Evolutionary conservation across 805 yeast genomes (phyloP).

Genomic region (Wickerhamomyces ciferrii): DNA sequence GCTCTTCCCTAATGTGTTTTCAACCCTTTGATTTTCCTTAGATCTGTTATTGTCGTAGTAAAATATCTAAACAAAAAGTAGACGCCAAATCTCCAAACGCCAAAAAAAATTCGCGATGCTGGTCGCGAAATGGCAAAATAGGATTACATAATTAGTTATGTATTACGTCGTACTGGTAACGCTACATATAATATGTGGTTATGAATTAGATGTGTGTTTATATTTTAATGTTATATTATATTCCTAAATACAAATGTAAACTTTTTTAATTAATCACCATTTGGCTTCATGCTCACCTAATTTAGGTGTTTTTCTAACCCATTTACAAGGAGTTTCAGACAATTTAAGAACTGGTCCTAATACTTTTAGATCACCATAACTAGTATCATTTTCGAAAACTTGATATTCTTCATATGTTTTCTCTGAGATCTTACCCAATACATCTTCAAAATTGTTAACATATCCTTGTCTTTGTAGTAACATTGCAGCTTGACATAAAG

Average conservation of each 20-base stretch:
- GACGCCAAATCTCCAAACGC: background rate
- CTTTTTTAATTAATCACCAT: no score
- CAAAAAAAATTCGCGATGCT: no score
- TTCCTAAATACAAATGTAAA: no score
- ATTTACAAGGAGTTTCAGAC: background rate
- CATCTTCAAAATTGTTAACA: background rate
- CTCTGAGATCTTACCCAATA: background rate
- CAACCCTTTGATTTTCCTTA: background rate
- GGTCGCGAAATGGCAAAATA: no score
- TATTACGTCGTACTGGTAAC: no score
- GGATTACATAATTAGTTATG: no score
- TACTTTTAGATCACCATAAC: background rate
- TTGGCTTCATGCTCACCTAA: background rate
- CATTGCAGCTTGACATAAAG: background rate
- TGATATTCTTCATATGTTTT: background rate
- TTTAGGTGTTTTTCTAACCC: background rate
- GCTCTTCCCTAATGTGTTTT: no score
- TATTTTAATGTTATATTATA: no score
- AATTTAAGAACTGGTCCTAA: background rate
- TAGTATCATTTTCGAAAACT: background rate
- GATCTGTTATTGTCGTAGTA: background rate
- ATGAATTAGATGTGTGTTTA: no score
- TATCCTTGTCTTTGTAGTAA: background rate
- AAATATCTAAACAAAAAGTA: background rate
- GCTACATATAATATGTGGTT: no score